Evolutionary conservation across 2,329 filamentous ascomycete species (phyloP).

Genomic region (Pseudocercospora eumusae): DNA sequence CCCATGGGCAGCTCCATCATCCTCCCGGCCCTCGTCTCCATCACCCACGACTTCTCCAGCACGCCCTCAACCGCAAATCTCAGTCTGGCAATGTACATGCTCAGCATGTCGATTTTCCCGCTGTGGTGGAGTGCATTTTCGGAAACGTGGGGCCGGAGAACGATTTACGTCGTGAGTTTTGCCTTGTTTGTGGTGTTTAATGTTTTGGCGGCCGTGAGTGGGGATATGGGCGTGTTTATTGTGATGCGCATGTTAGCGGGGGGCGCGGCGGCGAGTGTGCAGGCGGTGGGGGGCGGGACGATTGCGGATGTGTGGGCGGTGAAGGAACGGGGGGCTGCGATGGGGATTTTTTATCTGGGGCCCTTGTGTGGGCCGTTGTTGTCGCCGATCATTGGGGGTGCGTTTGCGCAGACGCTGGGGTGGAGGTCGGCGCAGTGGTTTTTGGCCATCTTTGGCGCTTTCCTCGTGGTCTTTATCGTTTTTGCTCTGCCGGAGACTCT

Average conservation of each 20-base stretch:
- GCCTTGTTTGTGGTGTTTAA: conserved; percentile 70
- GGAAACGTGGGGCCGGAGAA: conserved; percentile 68
- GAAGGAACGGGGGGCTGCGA: conserved; percentile 71
- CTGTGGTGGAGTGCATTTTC: conserved; percentile 86
- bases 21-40: conserved; percentile 68
- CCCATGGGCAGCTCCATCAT: conserved; percentile 85
- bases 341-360: conserved; percentile 80
- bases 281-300: conserved; percentile 80
- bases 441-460: conserved; percentile 66
- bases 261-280: conserved; percentile 76
- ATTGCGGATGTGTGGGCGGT: conserved; percentile 80
- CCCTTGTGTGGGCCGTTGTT: conserved; percentile 73
- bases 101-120: conserved; percentile 76
- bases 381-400: conserved; percentile 75
- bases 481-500: conserved; percentile 68
- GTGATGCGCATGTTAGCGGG: conserved; percentile 73
- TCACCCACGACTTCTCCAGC: conserved; percentile 63
- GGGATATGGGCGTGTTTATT: conserved; percentile 73
- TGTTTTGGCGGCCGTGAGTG: conserved; percentile 67
- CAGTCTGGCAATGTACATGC: conserved; percentile 77
- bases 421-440: conserved; percentile 83
- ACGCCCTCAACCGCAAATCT: conserved; percentile 70
- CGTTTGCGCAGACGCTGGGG: conserved; percentile 65
- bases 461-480: conserved; percentile 58
- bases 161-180: conserved; percentile 78